These are phyloP conservation scores for Cyclotella baltica DNA, from an alignment of 108 stramenopile genomes.

Conservation along the genomic window DNA sequence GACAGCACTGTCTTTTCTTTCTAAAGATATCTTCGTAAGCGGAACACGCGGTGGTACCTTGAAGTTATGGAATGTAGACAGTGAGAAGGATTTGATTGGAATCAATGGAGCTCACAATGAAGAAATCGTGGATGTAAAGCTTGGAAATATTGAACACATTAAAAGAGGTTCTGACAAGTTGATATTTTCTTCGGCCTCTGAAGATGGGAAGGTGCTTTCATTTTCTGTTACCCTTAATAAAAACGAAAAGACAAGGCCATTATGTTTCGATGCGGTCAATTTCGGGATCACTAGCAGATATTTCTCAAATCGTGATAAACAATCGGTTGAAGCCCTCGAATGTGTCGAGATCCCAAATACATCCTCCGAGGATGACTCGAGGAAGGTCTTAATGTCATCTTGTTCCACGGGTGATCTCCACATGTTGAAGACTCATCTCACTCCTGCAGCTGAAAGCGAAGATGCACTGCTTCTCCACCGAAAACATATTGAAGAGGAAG, in stretches of 20 bases:
- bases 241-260: slow-evolving; percentile 23
- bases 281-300: slow-evolving; percentile 33
- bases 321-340: slow-evolving; percentile 15
- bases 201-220: slow-evolving; percentile 46
- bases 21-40: slow-evolving; percentile 24
- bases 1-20: slow-evolving; percentile 30
- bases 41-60: slow-evolving; percentile 37
- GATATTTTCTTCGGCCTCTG: slow-evolving; percentile 28
- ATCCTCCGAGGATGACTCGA: background rate
- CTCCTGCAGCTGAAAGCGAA: background rate
- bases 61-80: slow-evolving; percentile 34
- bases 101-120: slow-evolving; percentile 40
- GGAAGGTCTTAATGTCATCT: slow-evolving; percentile 24
- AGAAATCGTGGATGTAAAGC: slow-evolving; percentile 21
- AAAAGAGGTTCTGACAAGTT: slow-evolving; percentile 6
- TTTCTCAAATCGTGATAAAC: slow-evolving; percentile 7
- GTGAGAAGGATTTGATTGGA: slow-evolving; percentile 27
- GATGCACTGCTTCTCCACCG: slow-evolving; percentile 48
- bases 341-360: slow-evolving; percentile 2
- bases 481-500: slow-evolving; percentile 62
- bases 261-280: slow-evolving; percentile 36
- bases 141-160: background rate
- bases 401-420: slow-evolving; percentile 34
- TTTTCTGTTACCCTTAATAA: slow-evolving; percentile 21
- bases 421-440: slow-evolving; percentile 12